Percentiles rank a stretch among this genome's conserved stretches.
Conservation (phyloP, 1,284 basidiomycete genomes). For the Moniliophthora roreri region DNA sequence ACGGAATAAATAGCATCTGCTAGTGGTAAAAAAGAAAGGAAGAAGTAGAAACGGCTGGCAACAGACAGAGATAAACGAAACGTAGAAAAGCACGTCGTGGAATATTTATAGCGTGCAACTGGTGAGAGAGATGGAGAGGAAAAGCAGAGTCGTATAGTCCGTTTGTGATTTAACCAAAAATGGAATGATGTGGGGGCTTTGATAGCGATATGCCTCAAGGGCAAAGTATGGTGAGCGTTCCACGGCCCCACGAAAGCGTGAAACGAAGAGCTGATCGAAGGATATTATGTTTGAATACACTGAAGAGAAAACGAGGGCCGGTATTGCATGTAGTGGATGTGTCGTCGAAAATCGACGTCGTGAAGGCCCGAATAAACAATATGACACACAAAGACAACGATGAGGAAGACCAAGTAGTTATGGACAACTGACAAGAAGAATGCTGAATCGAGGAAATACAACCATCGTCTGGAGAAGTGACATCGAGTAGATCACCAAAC, state of each 20-base stretch:
- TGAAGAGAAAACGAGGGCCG: conserved; percentile 1
- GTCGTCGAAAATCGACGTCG: background rate
- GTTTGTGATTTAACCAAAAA: conserved; percentile 1
- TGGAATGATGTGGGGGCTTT: background rate
- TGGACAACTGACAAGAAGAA: background rate
- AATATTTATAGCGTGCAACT: conserved; percentile 3
- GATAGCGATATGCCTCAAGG: background rate
- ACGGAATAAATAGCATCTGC: conserved; percentile 4
- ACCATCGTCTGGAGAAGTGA: conserved; percentile 6
- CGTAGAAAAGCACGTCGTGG: background rate
- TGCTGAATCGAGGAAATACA: conserved; percentile 3
- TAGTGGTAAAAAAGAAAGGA: background rate
- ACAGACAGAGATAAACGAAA: background rate
- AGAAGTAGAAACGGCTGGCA: background rate
- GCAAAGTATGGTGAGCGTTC: background rate
- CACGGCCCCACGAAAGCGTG: background rate
- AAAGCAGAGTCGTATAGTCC: conserved; percentile 2
- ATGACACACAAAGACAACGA: conserved; percentile 3
- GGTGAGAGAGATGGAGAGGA: too few species aligned
- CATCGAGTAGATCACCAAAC: conserved; percentile 1
- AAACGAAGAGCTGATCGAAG: too few species aligned
- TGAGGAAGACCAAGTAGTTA: conserved; percentile 3
- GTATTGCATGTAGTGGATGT: background rate
- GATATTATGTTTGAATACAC: conserved; percentile 6
- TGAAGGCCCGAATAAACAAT: conserved; percentile 4